Base-by-base conservation (phyloP, 768 basidiomycete species). In the Harrya chromipes region DNA sequence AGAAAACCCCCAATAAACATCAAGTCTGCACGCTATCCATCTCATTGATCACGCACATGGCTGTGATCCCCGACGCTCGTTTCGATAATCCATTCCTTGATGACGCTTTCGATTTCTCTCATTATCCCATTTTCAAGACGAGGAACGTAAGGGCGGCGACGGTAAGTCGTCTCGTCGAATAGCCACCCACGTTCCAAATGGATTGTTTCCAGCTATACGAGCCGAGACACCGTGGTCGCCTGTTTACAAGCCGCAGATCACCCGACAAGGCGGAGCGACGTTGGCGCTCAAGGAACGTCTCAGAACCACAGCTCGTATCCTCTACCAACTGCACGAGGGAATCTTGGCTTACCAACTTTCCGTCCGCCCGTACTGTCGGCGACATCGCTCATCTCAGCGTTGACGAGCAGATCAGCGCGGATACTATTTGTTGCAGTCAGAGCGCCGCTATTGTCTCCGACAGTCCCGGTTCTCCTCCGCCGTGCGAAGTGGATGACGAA, bases 241-340 rank as follows among this genome's bases (percentile, higher is more conserved):
- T 53, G 10, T 52, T 47, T 43, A 10, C 40, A 2, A 34, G 7
- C 10, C 40, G 33, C 2, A 45, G 46, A 33, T 49, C 35, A 20
- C 46, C 50, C 12, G 19, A 31, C 14, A 26, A 12, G 27, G 34
- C 20, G 10, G 37, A 44, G 7, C 6, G 21, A 4, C 31, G 6
- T 40, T 13, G 26, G 5, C 45, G 34, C 19, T 21, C 55, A 4
- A 64, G 58, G 23, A 61, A 62, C 13, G 60, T 52, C 26, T 64
- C 63, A 9, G 60, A 62, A 2, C 61, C 63, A 19, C 61, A 50
- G 36, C 54, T 63, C 3, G 20, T 50, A 29, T 60, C 46, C 13
- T 60, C 61, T 0, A 58, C 55, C 20, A 54, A 54, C 17, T 41
- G 33, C 44, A 47, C 47, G 53, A 51, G 31, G 20, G 64, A 54